Percentiles rank a stretch among this genome's conserved stretches.
Evolutionary conservation across 202 grass and related monocot genomes (phyloP).

Genomic region (Dendrocalamus latiflorus): DNA sequence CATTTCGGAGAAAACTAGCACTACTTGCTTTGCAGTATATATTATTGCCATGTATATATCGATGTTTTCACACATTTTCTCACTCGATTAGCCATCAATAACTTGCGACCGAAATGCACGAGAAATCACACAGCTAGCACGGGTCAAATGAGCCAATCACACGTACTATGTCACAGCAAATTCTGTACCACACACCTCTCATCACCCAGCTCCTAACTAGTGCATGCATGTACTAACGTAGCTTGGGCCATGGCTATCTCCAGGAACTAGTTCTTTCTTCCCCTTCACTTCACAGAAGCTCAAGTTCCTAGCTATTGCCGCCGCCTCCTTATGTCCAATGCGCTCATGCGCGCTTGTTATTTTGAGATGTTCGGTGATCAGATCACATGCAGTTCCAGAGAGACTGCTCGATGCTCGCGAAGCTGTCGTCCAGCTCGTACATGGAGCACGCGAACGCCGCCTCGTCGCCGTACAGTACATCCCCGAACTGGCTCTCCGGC

Average conservation of each 20-base stretch:
- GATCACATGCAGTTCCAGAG: constrained; percentile 38
- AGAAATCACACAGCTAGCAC: neutral
- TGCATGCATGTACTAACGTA: neutral
- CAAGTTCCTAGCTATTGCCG: neutral
- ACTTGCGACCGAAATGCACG: neutral
- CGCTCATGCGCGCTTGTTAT: neutral
- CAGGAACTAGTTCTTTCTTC: neutral
- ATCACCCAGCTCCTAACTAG: neutral
- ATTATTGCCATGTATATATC: neutral
- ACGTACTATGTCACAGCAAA: neutral
- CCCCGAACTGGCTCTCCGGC: neutral
- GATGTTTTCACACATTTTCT: neutral
- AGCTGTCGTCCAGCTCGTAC: constrained; percentile 43
- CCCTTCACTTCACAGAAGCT: neutral
- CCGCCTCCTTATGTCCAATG: neutral
- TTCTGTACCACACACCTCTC: neutral
- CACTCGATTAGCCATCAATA: neutral
- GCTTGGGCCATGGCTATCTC: neutral
- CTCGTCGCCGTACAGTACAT: neutral
- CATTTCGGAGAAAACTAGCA: neutral
- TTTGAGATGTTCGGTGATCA: neutral
- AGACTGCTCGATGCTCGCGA: constrained; percentile 36
- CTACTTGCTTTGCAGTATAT: too few species aligned
- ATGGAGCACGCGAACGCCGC: constrained; percentile 33
- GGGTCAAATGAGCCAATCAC: neutral